Evolutionary conservation across 495 filamentous ascomycete genomes (phyloP).

Genomic region (Penicillium dipodomyicola): DNA sequence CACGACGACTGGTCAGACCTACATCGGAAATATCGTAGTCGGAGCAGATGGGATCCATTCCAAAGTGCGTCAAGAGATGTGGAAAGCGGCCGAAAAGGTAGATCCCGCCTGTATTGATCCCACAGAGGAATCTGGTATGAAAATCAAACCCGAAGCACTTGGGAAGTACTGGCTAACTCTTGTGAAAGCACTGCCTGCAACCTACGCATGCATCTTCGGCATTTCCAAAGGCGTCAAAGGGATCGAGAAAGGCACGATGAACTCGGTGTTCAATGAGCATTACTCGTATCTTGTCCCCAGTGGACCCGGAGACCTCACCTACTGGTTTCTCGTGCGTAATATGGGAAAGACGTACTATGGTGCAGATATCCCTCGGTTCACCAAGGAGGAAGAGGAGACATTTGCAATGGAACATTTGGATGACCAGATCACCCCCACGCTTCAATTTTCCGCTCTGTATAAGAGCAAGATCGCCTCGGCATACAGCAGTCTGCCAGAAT

Average conservation of each 20-base stretch:
- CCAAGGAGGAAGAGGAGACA: slow-evolving; percentile 26
- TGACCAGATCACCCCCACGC: slow-evolving; percentile 31
- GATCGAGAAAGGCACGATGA: slow-evolving; percentile 14
- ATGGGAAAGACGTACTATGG: slow-evolving; percentile 29
- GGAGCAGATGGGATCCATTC: slow-evolving; percentile 54
- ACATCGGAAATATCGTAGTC: slow-evolving; percentile 45
- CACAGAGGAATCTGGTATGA: slow-evolving; percentile 19
- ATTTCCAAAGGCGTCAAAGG: slow-evolving; percentile 18
- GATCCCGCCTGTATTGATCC: slow-evolving; percentile 24
- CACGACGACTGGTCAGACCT: slow-evolving; percentile 34
- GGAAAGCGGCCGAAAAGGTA: slow-evolving; percentile 28
- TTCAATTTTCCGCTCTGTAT: slow-evolving; percentile 22
- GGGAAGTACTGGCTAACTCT: not conserved
- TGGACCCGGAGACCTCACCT: slow-evolving; percentile 22
- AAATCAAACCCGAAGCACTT: not conserved
- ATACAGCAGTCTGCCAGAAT: slow-evolving; percentile 22
- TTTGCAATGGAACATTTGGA: slow-evolving; percentile 23
- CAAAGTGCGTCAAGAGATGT: slow-evolving; percentile 43
- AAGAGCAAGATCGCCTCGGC: slow-evolving; percentile 12
- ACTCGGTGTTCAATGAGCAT: slow-evolving; percentile 19
- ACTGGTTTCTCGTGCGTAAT: slow-evolving; percentile 25
- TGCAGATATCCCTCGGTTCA: slow-evolving; percentile 36
- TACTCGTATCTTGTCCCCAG: slow-evolving; percentile 25
- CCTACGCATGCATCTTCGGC: slow-evolving; percentile 28
- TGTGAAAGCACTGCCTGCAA: slow-evolving; percentile 22